Base-by-base conservation (phyloP, 2,329 filamentous ascomycete species). In the Venturia asperata region DNA sequence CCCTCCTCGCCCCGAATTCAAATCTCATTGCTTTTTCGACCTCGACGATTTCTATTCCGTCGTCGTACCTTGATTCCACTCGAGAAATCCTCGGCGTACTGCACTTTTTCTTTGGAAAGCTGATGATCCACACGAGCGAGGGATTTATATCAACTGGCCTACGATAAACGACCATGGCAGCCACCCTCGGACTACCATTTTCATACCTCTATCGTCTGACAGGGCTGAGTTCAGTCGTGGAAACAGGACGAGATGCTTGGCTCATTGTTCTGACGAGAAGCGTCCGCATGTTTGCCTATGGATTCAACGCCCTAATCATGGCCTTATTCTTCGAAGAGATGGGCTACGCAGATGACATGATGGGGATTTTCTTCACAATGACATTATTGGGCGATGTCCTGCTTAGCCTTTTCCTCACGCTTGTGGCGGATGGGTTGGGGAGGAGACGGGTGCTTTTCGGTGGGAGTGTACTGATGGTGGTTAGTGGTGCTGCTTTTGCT, bases 301-400 rank as follows among this genome's bases (percentile, higher is more conserved):
- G 76, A 24, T 71, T 72, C 10, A 71, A 72, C 3, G 72, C 73
- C 0, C 72, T 77, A 0, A 72, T 77, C 13, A 67, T 77, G 0
- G 76, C 74, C 0, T 68, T 76, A 0, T 76, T 74, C 66, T 74
- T 77, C 58, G 68, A 71, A 65, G 69, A 70, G 15, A 69, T 76
- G 7, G 71, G 70, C 1, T 72, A 76, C 37, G 71, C 75, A 0
- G 76, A 77, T 45, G 69, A 68, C 47, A 70, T 72, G 11, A 77
- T 77, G 58, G 76, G 76, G 0, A 66, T 77, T 3, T 77, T 77
- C 68, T 77, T 77, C 74, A 77, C 76, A 1, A 67, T 77, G 60
- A 77, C 76, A 0, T 66, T 77, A 19, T 69, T 77, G 1, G 76
- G 76, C 2, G 76, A 77, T 66, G 74, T 76, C 0, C 49, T 72